Evolutionary conservation across 306 rosid genomes (phyloP).

Genomic region (Trifolium subterraneum): DNA sequence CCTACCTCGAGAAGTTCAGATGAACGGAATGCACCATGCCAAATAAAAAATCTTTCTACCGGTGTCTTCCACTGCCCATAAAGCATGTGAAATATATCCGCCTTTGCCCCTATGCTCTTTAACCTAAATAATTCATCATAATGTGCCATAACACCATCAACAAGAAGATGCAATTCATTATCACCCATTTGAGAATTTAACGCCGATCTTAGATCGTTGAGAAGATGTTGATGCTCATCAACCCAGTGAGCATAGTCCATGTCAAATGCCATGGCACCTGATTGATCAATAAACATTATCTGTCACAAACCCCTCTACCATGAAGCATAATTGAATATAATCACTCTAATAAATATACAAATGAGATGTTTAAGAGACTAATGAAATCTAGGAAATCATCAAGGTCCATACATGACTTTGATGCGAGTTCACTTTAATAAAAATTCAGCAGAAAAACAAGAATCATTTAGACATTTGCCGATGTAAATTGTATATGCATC

Average conservation of each 20-base stretch:
- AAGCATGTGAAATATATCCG: constrained; percentile 78
- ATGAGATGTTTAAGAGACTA: not conserved
- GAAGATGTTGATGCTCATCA: constrained; percentile 75
- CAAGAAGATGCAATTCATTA: constrained; percentile 64
- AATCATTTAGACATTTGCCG: too few species aligned
- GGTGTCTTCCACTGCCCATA: constrained; percentile 87
- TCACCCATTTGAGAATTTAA: constrained; percentile 74
- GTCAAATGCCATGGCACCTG: constrained; percentile 77
- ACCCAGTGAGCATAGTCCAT: constrained; percentile 80
- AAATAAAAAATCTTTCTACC: constrained; percentile 78
- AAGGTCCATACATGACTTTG: not conserved
- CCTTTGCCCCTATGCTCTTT: constrained; percentile 73
- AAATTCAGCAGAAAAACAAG: constrained; percentile 25
- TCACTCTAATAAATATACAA: not conserved
- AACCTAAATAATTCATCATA: constrained; percentile 75
- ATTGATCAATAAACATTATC: constrained; percentile 22
- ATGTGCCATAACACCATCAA: constrained; percentile 73
- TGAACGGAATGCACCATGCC: constrained; percentile 90
- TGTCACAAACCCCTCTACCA: not conserved
- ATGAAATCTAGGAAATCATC: too few species aligned
- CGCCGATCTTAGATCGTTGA: constrained; percentile 67
- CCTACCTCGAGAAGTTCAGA: constrained; percentile 94
- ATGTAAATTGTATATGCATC: not conserved
- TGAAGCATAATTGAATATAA: not conserved
- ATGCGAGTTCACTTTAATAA: not conserved